A percentile compares a stretch with the other conserved stretches of the same genome.
Evolutionary conservation across 192 early-diverging fungal species (phyloP).

Genomic region (Podila horticola): DNA sequence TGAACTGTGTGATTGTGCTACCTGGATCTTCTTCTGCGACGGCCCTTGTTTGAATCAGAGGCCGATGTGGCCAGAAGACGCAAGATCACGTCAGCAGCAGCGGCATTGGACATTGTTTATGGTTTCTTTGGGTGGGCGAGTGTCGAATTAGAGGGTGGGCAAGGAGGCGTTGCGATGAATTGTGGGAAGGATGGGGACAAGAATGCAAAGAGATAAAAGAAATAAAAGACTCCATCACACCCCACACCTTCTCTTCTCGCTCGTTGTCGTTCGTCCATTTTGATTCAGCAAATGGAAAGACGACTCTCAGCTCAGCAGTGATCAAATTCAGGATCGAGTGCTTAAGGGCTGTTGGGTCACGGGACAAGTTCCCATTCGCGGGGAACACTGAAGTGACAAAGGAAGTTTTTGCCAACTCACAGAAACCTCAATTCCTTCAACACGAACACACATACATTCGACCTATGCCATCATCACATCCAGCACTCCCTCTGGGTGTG

Average conservation of each 20-base stretch:
- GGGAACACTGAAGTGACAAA: no score
- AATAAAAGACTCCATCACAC: no score
- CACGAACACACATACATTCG: background rate
- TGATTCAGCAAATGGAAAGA: no score
- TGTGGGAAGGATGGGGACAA: background rate
- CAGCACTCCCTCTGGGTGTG: slow-evolving; percentile 11
- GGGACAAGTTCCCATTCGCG: no score
- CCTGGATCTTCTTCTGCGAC: slow-evolving; percentile 49
- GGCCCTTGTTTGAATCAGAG: slow-evolving; percentile 41
- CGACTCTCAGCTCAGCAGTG: no score
- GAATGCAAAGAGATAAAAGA: background rate
- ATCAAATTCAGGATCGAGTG: no score
- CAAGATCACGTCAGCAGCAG: slow-evolving; percentile 44
- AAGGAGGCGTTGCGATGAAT: background rate
- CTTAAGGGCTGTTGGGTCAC: no score
- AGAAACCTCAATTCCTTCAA: background rate
- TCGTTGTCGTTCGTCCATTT: background rate
- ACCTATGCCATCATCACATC: slow-evolving; percentile 19
- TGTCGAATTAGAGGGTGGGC: background rate
- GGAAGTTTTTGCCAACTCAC: no score
- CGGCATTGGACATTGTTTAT: slow-evolving; percentile 27
- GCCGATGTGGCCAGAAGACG: slow-evolving; percentile 41
- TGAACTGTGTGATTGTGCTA: background rate
- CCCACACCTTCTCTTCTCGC: background rate
- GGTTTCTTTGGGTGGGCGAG: background rate